phyloP scores from a whole-genome alignment of 192 early-diverging fungal species.

The Kappamyces sp. region DNA sequence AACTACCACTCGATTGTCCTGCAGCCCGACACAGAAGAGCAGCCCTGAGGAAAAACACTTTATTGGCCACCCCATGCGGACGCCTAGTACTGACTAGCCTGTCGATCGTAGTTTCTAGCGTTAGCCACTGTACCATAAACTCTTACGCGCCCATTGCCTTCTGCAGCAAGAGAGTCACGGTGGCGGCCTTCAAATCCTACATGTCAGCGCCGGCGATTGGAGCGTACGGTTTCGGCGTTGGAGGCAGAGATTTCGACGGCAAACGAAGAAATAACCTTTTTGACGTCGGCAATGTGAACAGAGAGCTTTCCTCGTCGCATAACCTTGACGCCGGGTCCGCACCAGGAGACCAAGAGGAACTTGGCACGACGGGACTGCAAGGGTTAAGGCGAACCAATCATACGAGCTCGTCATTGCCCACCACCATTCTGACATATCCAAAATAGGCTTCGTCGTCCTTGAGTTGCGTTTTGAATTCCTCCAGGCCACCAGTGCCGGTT shows the following conservation, averaged over 20 bases:
- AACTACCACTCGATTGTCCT: slow-evolving; percentile 40
- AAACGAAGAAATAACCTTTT: slow-evolving; percentile 59
- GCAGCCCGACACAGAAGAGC: not conserved
- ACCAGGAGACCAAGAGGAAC: slow-evolving; percentile 64
- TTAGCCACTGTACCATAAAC: slow-evolving; percentile 17
- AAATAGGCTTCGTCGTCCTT: slow-evolving; percentile 65
- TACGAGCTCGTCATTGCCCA: slow-evolving; percentile 54
- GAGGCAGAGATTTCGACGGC: slow-evolving; percentile 68
- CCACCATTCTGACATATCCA: slow-evolving; percentile 66
- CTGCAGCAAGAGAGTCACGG: slow-evolving; percentile 55
- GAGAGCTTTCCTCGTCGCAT: slow-evolving; percentile 77
- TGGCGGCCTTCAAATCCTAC: slow-evolving; percentile 56
- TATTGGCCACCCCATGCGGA: not conserved
- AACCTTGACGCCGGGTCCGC: slow-evolving; percentile 60
- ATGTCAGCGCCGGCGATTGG: slow-evolving; percentile 9
- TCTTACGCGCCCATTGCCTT: slow-evolving; percentile 47
- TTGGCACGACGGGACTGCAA: slow-evolving; percentile 51
- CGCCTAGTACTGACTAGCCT: slow-evolving; percentile 23
- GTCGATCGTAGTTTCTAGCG: slow-evolving; percentile 25
- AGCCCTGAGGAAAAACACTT: not conserved
- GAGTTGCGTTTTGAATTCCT: slow-evolving; percentile 54
- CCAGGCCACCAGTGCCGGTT: slow-evolving; percentile 53
- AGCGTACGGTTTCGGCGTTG: not conserved
- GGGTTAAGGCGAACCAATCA: slow-evolving; percentile 17
- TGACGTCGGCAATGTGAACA: slow-evolving; percentile 75